Evolutionary conservation across 2,329 filamentous ascomycete genomes (phyloP).

Genomic region (Metarhizium robertsii): DNA sequence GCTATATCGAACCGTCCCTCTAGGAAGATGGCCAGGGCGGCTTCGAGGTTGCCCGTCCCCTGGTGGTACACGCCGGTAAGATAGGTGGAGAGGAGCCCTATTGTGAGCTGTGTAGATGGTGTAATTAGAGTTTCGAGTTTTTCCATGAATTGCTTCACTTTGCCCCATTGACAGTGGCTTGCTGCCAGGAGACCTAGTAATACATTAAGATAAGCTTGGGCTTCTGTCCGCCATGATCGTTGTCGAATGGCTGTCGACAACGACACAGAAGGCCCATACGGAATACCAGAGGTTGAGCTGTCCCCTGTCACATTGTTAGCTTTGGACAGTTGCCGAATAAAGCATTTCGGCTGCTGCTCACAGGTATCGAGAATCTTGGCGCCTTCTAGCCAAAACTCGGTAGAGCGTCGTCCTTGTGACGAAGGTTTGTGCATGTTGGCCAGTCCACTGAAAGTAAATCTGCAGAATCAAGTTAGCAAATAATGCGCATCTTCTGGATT

Average conservation of each 20-base stretch:
- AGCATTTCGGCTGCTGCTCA: constrained; percentile 13
- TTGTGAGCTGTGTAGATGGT: constrained; percentile 30
- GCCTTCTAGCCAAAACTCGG: constrained; percentile 33
- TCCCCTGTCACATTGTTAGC: constrained; percentile 20
- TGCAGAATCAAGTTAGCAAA: constrained; percentile 14
- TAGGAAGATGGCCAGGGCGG: constrained; percentile 58
- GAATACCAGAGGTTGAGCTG: constrained; percentile 22
- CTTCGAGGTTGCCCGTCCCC: constrained; percentile 62
- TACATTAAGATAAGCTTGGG: constrained; percentile 62
- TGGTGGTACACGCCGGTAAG: constrained; percentile 69
- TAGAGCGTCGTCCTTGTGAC: constrained; percentile 22
- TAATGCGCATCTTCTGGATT: neutral
- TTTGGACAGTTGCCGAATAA: neutral
- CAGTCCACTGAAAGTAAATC: constrained; percentile 47
- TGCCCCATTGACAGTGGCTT: constrained; percentile 60
- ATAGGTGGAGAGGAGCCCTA: constrained; percentile 52
- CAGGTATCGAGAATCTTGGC: constrained; percentile 39
- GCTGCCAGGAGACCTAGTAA: constrained; percentile 62
- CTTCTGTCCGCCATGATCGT: constrained; percentile 53
- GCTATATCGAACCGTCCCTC: constrained; percentile 44
- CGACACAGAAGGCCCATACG: constrained; percentile 36
- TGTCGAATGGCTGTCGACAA: constrained; percentile 49
- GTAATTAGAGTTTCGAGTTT: constrained; percentile 38
- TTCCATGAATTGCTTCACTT: constrained; percentile 48
- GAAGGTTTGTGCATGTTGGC: constrained; percentile 30